These are phyloP conservation scores for Colletotrichum lindemuthianum DNA, from an alignment of 2,329 filamentous ascomycete species.

Conservation along the genomic window DNA sequence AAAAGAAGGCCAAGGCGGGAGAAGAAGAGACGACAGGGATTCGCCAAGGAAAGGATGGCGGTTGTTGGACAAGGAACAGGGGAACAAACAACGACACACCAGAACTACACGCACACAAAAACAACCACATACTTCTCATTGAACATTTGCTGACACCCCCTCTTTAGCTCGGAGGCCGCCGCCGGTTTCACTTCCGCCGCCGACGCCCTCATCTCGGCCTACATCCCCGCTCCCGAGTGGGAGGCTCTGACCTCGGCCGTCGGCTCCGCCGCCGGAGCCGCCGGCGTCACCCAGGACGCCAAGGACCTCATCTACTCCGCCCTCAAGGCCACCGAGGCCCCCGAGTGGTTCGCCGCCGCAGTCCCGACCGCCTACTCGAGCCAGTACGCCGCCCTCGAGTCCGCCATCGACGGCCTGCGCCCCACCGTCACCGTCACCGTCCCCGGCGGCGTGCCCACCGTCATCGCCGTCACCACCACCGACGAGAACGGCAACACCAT, in stretches of 20 bases:
- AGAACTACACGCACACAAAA: too few species aligned
- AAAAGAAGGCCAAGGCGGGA: too few species aligned
- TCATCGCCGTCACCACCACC: constrained; percentile 39
- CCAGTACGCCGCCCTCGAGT: constrained; percentile 31
- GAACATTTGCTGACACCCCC: constrained; percentile 5
- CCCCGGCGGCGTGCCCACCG: constrained; percentile 33
- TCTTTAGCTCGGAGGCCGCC: constrained; percentile 21
- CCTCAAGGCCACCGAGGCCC: constrained; percentile 40
- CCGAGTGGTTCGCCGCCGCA: constrained; percentile 42
- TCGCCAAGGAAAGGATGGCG: too few species aligned
- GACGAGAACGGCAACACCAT: constrained; percentile 40
- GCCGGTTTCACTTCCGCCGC: constrained; percentile 42
- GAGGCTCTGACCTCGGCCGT: constrained; percentile 39
- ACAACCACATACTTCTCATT: not conserved
- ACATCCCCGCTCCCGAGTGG: constrained; percentile 42
- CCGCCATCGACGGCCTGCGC: constrained; percentile 38
- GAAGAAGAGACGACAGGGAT: too few species aligned
- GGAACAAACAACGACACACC: too few species aligned
- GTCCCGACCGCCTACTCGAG: constrained; percentile 40
- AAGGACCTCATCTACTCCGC: constrained; percentile 41
- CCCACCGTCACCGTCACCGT: constrained; percentile 21
- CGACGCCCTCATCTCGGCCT: constrained; percentile 41
- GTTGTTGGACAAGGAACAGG: too few species aligned
- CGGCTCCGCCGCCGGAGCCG: constrained; percentile 41
- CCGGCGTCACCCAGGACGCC: constrained; percentile 41